A percentile compares a stretch with the other conserved stretches of the same genome.
Conservation (phyloP, 495 filamentous ascomycete species). For the Annulohypoxylon moriforme region DNA sequence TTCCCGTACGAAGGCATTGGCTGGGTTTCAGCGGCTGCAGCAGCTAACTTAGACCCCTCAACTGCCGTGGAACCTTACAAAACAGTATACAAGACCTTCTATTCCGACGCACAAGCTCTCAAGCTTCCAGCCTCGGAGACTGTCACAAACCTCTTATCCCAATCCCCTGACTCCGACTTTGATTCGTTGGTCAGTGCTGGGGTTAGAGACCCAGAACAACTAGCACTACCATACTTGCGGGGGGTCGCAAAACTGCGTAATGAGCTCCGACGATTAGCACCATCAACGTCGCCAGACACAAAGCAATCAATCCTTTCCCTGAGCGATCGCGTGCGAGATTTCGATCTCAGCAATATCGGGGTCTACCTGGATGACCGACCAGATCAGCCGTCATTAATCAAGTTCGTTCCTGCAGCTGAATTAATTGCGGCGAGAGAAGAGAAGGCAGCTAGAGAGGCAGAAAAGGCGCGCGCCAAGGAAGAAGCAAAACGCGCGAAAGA, state of each 20-base stretch:
- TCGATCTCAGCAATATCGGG: constrained; percentile 79
- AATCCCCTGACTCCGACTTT: constrained; percentile 57
- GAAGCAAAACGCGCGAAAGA: constrained; percentile 70
- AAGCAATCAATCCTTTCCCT: constrained; percentile 73
- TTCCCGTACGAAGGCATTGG: constrained; percentile 73
- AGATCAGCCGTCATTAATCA: constrained; percentile 78
- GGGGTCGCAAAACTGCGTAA: constrained; percentile 75
- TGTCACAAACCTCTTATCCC: constrained; percentile 51
- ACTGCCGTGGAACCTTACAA: constrained; percentile 60
- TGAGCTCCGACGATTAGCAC: constrained; percentile 69
- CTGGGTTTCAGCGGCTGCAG: constrained; percentile 79
- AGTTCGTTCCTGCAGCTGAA: constrained; percentile 77
- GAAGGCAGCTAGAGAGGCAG: constrained; percentile 67
- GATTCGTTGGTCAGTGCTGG: constrained; percentile 52
- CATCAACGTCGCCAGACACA: constrained; percentile 60
- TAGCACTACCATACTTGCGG: constrained; percentile 72
- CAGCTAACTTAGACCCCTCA: constrained; percentile 56
- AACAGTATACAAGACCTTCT: constrained; percentile 52
- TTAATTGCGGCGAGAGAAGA: constrained; percentile 78
- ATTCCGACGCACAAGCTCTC: constrained; percentile 52
- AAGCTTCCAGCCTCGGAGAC: constrained; percentile 44
- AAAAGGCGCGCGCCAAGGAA: constrained; percentile 68
- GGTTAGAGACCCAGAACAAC: constrained; percentile 58
- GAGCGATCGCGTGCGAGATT: constrained; percentile 83
- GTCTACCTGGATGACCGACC: constrained; percentile 88